Percentiles rank a stretch among this genome's conserved stretches.
Conservation (phyloP, 352 stramenopile species). For the Pythium vanterpoolii region DNA sequence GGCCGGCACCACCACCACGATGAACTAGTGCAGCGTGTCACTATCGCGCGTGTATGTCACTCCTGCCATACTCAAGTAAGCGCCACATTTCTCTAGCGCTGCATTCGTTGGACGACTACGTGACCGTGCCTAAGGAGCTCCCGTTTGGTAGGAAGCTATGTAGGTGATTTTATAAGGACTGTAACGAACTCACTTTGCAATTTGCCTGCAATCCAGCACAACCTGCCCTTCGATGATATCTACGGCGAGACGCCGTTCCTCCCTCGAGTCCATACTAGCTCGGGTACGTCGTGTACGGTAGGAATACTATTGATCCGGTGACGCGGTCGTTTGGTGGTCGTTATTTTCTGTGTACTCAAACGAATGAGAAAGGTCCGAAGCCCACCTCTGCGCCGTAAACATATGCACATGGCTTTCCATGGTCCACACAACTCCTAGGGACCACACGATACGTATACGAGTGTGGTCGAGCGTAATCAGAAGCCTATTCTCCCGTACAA, state of each 20-base stretch:
- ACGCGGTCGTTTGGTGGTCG: neutral
- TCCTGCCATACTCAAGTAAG: no score
- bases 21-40: no score
- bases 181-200: no score
- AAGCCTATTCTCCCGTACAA: constrained; percentile 24
- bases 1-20: no score
- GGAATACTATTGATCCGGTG: no score
- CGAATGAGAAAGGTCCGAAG: constrained; percentile 25
- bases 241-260: constrained; percentile 38
- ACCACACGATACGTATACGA: constrained; percentile 33
- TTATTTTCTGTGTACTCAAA: constrained; percentile 4
- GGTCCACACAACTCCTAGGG: constrained; percentile 35
- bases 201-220: no score
- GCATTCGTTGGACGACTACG: no score
- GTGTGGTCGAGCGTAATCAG: constrained; percentile 24
- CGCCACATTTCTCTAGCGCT: no score
- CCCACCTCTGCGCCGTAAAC: constrained; percentile 36
- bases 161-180: no score
- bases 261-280: constrained; percentile 7
- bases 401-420: constrained; percentile 29
- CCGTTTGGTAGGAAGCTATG: no score
- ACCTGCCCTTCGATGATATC: constrained; percentile 62
- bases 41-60: no score
- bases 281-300: neutral
- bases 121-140: no score